phyloP scores from a whole-genome alignment of 768 basidiomycete species.

The Russula compacta region DNA sequence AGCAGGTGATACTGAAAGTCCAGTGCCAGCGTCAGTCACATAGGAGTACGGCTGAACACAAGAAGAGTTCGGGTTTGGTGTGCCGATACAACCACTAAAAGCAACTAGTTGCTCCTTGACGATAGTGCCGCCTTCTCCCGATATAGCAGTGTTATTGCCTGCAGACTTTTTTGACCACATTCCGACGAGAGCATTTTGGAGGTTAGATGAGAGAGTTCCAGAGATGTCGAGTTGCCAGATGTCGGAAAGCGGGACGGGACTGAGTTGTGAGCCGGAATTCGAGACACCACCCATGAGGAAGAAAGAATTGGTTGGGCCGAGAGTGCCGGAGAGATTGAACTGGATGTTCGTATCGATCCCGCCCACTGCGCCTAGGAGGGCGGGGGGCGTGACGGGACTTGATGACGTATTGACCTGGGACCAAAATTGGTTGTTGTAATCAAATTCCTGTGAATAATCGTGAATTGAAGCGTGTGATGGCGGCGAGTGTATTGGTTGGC shows the following conservation, averaged over 20 bases:
- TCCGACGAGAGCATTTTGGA: conserved; percentile 39
- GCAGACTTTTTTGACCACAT: conserved; percentile 51
- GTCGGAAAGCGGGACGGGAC: conserved; percentile 44
- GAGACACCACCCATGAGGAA: conserved; percentile 67
- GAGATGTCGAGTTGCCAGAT: conserved; percentile 64
- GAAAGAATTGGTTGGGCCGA: conserved; percentile 61
- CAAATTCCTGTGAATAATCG: conserved; percentile 50
- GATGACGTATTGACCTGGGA: conserved; percentile 38
- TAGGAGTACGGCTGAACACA: conserved; percentile 57
- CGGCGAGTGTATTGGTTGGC: conserved; percentile 9
- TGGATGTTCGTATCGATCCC: conserved; percentile 47
- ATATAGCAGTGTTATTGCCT: conserved; percentile 31
- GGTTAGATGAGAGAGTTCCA: conserved; percentile 64
- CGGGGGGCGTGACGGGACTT: conserved; percentile 49
- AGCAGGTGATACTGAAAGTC: conserved; percentile 30
- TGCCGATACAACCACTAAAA: conserved; percentile 52
- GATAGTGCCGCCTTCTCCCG: conserved; percentile 52
- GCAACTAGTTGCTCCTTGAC: conserved; percentile 44
- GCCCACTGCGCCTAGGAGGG: conserved; percentile 61
- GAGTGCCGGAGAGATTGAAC: conserved; percentile 34
- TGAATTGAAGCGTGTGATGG: conserved; percentile 9
- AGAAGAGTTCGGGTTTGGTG: conserved; percentile 30
- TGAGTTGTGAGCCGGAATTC: conserved; percentile 25
- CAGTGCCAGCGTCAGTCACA: conserved; percentile 55
- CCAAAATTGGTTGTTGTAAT: conserved; percentile 74